Evolutionary conservation across 2,329 filamentous ascomycete species (phyloP).

Genomic region (Cladosporium sp.): DNA sequence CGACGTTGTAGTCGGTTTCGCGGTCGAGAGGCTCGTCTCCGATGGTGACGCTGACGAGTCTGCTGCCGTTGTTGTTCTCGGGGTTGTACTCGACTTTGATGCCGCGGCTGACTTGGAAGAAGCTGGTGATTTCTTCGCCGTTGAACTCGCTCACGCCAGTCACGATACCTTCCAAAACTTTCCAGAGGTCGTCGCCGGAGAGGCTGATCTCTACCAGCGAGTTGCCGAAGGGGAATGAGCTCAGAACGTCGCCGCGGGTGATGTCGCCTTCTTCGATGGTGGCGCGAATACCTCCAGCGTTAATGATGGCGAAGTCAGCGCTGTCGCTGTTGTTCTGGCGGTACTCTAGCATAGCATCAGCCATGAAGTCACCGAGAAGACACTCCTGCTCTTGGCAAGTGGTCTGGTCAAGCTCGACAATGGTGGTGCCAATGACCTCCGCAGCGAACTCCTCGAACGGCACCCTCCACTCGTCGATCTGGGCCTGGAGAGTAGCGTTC

Average conservation of each 20-base stretch:
- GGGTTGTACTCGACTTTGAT: conserved; percentile 61
- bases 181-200: conserved; percentile 56
- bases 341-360: conserved; percentile 62
- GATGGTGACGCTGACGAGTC: conserved; percentile 56
- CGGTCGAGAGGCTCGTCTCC: conserved; percentile 51
- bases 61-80: conserved; percentile 48
- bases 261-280: conserved; percentile 62
- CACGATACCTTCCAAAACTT: conserved; percentile 61
- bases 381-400: conserved; percentile 62
- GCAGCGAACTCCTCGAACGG: conserved; percentile 63
- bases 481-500: conserved; percentile 57
- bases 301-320: conserved; percentile 61
- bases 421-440: conserved; percentile 57
- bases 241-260: conserved; percentile 64
- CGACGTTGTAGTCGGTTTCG: conserved; percentile 54
- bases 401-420: conserved; percentile 60
- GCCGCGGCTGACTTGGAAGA: conserved; percentile 61
- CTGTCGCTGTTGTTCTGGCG: conserved; percentile 50
- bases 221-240: conserved; percentile 67
- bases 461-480: conserved; percentile 59
- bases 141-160: conserved; percentile 58
- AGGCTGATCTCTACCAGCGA: conserved; percentile 60
- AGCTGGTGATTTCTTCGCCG: conserved; percentile 54
- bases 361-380: conserved; percentile 43
- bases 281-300: conserved; percentile 64